A percentile compares a stretch with the other conserved stretches of the same genome.
Conservation (phyloP, 305 asterid species). For the Fraxinus paxiana region DNA sequence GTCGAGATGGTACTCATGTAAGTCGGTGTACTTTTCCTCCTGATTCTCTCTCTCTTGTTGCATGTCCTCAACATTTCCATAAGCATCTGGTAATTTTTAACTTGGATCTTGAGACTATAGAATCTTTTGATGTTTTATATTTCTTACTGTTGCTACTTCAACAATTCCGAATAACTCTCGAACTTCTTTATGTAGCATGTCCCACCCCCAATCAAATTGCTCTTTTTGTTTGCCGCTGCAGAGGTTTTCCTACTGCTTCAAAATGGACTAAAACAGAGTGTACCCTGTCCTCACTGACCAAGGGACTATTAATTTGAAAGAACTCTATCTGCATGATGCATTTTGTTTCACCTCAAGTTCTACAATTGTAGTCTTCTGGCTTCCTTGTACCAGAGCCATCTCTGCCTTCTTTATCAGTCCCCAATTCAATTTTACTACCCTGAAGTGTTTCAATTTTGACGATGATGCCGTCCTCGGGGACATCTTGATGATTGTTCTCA, state of each 20-base stretch:
- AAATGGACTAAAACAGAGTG: not conserved
- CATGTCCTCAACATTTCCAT: constrained; percentile 16
- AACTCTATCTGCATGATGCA: not conserved
- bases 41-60: not conserved
- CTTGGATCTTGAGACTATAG: not conserved
- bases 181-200: not conserved
- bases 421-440: not conserved
- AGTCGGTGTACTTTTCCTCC: constrained; percentile 25
- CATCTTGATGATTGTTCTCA: not conserved
- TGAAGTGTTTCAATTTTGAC: not conserved
- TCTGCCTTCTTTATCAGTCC: not conserved
- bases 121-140: not conserved
- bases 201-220: not conserved
- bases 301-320: not conserved
- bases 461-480: not conserved
- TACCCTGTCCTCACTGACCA: not conserved
- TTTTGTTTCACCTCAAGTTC: not conserved
- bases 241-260: not conserved
- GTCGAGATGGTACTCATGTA: constrained; percentile 92
- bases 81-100: constrained; percentile 2
- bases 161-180: not conserved
- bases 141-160: not conserved
- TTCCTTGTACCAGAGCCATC: not conserved
- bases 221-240: not conserved
- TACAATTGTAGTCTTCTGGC: not conserved